Conservation (phyloP, 2,329 filamentous ascomycete genomes). For the Pseudogymnoascus sp. region DNA sequence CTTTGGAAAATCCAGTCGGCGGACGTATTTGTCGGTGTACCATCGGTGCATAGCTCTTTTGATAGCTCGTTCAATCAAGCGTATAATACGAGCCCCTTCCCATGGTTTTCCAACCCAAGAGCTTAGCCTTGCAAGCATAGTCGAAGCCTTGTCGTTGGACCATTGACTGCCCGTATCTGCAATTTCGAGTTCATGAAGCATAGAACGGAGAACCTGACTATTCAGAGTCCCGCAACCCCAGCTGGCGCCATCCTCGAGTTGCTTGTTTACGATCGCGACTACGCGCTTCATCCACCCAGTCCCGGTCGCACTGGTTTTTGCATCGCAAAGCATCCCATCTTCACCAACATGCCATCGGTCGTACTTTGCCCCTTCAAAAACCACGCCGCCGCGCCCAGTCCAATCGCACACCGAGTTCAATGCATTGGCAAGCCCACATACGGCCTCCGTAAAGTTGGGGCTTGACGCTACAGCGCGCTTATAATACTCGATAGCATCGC, state of each 20-base stretch:
- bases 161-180: constrained; percentile 29
- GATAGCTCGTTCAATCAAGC: constrained; percentile 78
- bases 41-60: constrained; percentile 71
- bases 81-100: constrained; percentile 81
- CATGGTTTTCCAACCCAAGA: constrained; percentile 68
- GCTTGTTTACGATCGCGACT: constrained; percentile 81
- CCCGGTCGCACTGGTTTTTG: constrained; percentile 52
- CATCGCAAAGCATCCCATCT: constrained; percentile 73
- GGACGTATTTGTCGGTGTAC: constrained; percentile 76
- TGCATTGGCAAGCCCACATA: constrained; percentile 90
- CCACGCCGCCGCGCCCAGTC: constrained; percentile 79
- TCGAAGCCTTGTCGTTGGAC: constrained; percentile 29
- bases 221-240: constrained; percentile 75
- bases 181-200: constrained; percentile 26
- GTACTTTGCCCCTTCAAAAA: constrained; percentile 62
- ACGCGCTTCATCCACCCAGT: constrained; percentile 83
- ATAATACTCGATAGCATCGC: constrained; percentile 89
- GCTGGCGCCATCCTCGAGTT: constrained; percentile 74
- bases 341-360: constrained; percentile 94
- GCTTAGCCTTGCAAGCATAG: constrained; percentile 32
- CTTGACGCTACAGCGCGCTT: constrained; percentile 84
- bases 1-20: constrained; percentile 46
- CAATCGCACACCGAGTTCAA: constrained; percentile 96
- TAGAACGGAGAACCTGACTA: constrained; percentile 42
- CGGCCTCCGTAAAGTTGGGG: constrained; percentile 91